Percentiles rank a stretch among this genome's conserved stretches.
Conservation (phyloP, 768 basidiomycete species). For the Rhodosporidiobolus sp. region DNA sequence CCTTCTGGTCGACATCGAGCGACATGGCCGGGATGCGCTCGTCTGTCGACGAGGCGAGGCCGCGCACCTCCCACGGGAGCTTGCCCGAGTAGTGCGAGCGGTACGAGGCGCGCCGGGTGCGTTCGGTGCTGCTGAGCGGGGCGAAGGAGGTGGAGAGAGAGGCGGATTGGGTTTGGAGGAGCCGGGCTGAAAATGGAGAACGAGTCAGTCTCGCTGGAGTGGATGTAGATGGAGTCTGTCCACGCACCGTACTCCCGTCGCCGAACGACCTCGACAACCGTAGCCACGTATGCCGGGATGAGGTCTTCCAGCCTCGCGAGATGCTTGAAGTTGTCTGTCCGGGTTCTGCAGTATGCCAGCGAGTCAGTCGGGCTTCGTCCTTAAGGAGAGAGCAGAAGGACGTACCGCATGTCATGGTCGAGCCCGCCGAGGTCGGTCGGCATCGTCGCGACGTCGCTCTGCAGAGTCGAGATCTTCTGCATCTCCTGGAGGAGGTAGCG, state of each 20-base stretch:
- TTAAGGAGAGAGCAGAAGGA: neutral
- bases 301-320: conserved; percentile 83
- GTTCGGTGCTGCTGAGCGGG: conserved; percentile 73
- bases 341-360: conserved; percentile 11
- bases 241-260: conserved; percentile 79
- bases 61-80: conserved; percentile 77
- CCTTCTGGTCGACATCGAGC: conserved; percentile 5
- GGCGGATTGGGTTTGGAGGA: conserved; percentile 76
- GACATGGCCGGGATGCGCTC: conserved; percentile 23
- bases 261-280: conserved; percentile 83
- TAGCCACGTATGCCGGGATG: conserved; percentile 87
- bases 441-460: conserved; percentile 73
- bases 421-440: conserved; percentile 64
- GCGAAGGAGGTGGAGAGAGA: conserved; percentile 81
- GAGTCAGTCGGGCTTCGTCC: too few species aligned
- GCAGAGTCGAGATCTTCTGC: conserved; percentile 72
- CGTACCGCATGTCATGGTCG: conserved; percentile 51
- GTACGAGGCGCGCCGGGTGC: conserved; percentile 78
- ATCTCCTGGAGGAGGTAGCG: conserved; percentile 58
- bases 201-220: neutral
- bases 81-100: conserved; percentile 77
- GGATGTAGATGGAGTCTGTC: neutral
- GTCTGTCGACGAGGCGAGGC: conserved; percentile 51
- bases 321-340: conserved; percentile 75
- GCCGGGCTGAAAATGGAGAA: conserved; percentile 44